A percentile compares a stretch with the other conserved stretches of the same genome.
Conservation (phyloP, 768 basidiomycete genomes). For the Phaffia tasmanica region DNA sequence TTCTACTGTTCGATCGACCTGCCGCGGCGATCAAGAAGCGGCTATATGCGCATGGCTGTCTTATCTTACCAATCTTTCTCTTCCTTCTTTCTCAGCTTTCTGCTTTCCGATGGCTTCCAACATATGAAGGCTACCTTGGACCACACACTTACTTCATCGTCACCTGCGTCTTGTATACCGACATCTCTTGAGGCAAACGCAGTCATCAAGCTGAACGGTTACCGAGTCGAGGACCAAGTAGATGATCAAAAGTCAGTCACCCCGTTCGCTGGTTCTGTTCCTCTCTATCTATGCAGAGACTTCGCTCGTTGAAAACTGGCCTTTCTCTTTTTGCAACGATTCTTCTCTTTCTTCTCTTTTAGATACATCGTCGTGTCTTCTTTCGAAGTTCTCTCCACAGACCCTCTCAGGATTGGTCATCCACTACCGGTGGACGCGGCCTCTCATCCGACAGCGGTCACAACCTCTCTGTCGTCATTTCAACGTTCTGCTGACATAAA, state of each 20-base stretch:
- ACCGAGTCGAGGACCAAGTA: neutral
- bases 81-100: slow-evolving; percentile 1
- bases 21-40: neutral
- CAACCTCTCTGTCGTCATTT: neutral
- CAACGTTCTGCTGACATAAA: neutral
- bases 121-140: neutral
- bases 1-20: neutral
- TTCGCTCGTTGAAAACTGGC: neutral
- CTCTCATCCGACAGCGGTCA: neutral
- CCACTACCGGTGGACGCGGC: slow-evolving; percentile 4
- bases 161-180: too few relatives aligned
- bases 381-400: slow-evolving; percentile 3
- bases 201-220: slow-evolving; percentile 12
- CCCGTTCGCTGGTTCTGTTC: neutral
- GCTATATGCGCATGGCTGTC: neutral
- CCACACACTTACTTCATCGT: neutral
- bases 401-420: neutral
- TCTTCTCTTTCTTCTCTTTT: neutral
- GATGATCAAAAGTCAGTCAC: neutral
- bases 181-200: neutral
- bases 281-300: neutral
- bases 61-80: neutral
- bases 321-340: neutral
- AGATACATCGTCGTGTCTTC: slow-evolving; percentile 3
- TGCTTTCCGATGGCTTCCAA: slow-evolving; percentile 11